Evolutionary conservation across 2,329 filamentous ascomycete species (phyloP), one percentile per base, ranked within the genome.

Genomic region (Monosporascus sp.): DNA sequence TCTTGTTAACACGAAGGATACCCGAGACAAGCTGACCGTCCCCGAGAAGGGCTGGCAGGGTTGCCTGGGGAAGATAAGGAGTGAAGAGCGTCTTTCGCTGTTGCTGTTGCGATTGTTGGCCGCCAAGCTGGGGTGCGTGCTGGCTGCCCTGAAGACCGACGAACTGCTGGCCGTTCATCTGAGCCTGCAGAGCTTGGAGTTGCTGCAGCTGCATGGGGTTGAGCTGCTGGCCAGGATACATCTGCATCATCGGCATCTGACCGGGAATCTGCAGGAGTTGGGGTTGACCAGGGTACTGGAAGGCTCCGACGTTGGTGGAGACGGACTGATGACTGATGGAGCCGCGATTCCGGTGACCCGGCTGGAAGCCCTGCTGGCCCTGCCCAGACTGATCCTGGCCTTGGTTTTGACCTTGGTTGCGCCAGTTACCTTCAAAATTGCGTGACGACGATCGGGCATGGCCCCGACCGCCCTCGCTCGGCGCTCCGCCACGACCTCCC

Each of bases 41-140:
- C 55, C 84, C 86, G 53, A 97, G 83, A 39, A 99, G 82, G 49
- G 92, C 93, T 54, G 94, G 94, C 20, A 99, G 80, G 54, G 88
- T 95, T 6, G 93, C 93, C 70, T 99, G 94, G 17, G 94, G 93
- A 49, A 99, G 82, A 66, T 99, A 99, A 57, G 94, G 94, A 63
- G 94, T 97, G 76, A 99, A 99, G 22, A 99, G 83, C 1, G 94
- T 99, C 81, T 99, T 99, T 68, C 94, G 87, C 75, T 96, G 92
- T 68, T 96, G 90, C 66, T 94, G 85, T 61, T 93, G 88, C 58
- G 86, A 84, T 61, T 86, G 82, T 60, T 85, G 83, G 65, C 78
- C 84, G 68, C 74, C 83, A 69, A 82, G 65, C 60, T 80, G 83
- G 41, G 83, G 83, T 50, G 84, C 85, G 65, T 93, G 89, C 69